These are phyloP conservation scores for Xylaria cubensis DNA, from an alignment of 495 filamentous ascomycete genomes.

Conservation along the genomic window DNA sequence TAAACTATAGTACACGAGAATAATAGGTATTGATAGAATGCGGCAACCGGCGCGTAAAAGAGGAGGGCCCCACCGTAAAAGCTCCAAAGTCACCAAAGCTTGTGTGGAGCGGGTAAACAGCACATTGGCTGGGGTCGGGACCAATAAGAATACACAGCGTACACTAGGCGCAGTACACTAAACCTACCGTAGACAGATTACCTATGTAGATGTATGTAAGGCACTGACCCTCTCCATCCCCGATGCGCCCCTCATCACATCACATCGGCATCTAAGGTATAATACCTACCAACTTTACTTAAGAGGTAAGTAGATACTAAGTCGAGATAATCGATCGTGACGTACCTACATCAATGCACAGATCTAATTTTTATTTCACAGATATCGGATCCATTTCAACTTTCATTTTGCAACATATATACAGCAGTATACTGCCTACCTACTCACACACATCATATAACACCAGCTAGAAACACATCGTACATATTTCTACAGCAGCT, in stretches of 20 bases:
- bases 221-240: neutral
- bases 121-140: neutral
- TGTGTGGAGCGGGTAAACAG: constrained; percentile 11
- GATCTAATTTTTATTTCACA: neutral
- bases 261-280: neutral
- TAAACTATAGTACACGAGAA: too few species aligned
- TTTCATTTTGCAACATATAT: too few species aligned
- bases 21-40: neutral
- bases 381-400: too few species aligned
- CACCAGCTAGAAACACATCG: neutral
- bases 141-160: neutral
- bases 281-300: too few species aligned
- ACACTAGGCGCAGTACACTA: neutral
- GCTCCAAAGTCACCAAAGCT: constrained; percentile 15
- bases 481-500: neutral
- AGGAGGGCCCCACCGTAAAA: neutral
- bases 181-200: neutral
- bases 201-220: too few species aligned
- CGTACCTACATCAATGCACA: neutral
- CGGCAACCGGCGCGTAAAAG: neutral
- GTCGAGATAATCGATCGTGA: neutral
- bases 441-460: neutral
- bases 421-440: too few species aligned
- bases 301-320: too few species aligned
- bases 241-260: constrained; percentile 1